Evolutionary conservation across 148 eudicot species (phyloP), one percentile per base, ranked within the genome.

Genomic region (Persicaria tinctoria): DNA sequence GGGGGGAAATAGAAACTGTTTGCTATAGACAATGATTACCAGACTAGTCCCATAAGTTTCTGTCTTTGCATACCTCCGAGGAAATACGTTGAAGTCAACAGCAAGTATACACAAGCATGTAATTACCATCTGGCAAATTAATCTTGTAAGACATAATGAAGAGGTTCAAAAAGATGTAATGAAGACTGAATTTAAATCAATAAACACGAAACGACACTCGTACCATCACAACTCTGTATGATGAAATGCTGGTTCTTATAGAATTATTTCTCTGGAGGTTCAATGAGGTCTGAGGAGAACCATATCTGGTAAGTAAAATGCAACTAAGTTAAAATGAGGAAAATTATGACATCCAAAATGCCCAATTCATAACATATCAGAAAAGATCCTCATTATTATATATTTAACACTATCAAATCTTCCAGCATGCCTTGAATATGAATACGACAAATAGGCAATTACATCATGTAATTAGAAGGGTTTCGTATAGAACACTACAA

Each of bases 61-160:
- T 27, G 99, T 89, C 84, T 95, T 95, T 38, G 97, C 99, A 80
- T 82, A 89, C 85, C 85, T 86, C 81, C 99, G 85, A 72, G 99
- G 99, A 76, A 87, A 95, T 86, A 92, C 83, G 73, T 80, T 79
- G 89, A 95, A 95, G 84, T 95, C 99, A 80, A 95, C 99, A 75
- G 92, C 96, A 82, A 95, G 87, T 72, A 95, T 95, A 81, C 94
- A 87, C 76, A 89, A 45, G 85, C 91, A 90, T 78, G 99, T 88
- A 46, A 83, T 70, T 73, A 89, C 74, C 96, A 92, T 90, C 99
- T 95, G 89, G 86, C 57, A 78, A 85, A 55, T 80, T 74, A 80
- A 76, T 80, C 84, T 76, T 75, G 79, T 83, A 73, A 85, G 86
- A 80, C 18, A 78, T 73, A 82, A 79, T 50, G n/a, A 74, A 63